Evolutionary conservation across 371 early-diverging fungal species (phyloP), one percentile per base, ranked within the genome.

Genomic region (Apophysomyces trapeziformis): DNA sequence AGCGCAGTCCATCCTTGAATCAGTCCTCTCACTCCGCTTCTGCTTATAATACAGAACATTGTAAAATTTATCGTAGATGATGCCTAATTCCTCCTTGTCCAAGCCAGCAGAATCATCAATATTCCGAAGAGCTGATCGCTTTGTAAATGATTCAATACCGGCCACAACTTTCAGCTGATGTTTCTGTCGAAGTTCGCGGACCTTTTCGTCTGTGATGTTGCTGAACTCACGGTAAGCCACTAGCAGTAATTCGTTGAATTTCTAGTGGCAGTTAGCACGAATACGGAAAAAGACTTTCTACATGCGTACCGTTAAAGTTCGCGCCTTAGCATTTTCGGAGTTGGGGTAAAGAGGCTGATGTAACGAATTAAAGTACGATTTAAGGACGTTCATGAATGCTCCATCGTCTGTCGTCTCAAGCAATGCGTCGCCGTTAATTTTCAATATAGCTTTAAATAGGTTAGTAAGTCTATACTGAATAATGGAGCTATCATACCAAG

Each of bases 201-300:
- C 85, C 70, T 85, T 79, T 8, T 90, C 91, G 38, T 90, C 86
- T 1, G 92, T 94, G 7, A 99, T 87, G 44, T 75, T 75, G 36
- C 92, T 89, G 73, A 97, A 99, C 63, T 98, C 98, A 58, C 91
- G 90, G 72, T 93, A 94, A 8, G 99, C 98, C 5, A 93, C 88
- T 32, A 90, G 76, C 83, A 98, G 88, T 18, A 98, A 84, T 70
- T 95, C 90, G 65, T 94, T 94, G 78, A 98, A 98, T 76, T 87
- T 89, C 83, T 83, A 67, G 21, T 35, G 38, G 7, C 16, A 36
- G 2, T n/a, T 36, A 37, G 47, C 32, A 26, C 3, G 32, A 26
- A 26, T 26, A 26, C 32, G 1, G 2, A 26, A 3, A 26, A 26
- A 26, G 2, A 26, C 2, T 26, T 26, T 26, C 21, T 50, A 21